Conservation (phyloP, 2,329 filamentous ascomycete species). For the Pseudogymnoascus sp. region DNA sequence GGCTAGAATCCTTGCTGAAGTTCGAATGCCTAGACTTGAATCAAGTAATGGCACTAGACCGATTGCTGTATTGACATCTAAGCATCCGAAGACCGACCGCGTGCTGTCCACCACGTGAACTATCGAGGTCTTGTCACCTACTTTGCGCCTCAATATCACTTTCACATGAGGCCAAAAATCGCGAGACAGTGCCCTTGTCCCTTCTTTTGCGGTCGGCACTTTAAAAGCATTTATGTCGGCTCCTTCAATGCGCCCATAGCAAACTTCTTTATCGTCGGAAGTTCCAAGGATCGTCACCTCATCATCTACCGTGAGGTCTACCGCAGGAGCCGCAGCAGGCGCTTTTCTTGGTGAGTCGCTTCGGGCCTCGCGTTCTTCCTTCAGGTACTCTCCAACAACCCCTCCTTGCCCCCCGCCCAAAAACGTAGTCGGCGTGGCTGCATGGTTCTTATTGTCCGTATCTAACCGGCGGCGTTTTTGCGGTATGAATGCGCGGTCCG, state of each 20-base stretch:
- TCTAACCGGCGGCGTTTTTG: constrained; percentile 58
- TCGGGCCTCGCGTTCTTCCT: constrained; percentile 46
- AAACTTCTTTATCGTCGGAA: constrained; percentile 62
- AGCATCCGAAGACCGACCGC: constrained; percentile 62
- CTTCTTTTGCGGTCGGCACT: constrained; percentile 62
- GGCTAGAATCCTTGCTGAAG: constrained; percentile 61
- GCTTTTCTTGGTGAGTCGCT: constrained; percentile 25
- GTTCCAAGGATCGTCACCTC: constrained; percentile 54
- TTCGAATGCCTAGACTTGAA: constrained; percentile 55
- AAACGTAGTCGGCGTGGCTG: constrained; percentile 28
- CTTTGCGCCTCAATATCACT: constrained; percentile 55
- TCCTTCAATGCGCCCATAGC: constrained; percentile 68
- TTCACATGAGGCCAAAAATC: constrained; percentile 66
- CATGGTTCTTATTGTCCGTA: not conserved
- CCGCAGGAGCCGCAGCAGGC: constrained; percentile 29
- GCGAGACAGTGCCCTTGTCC: constrained; percentile 47
- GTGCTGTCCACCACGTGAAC: constrained; percentile 70
- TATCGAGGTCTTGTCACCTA: constrained; percentile 45
- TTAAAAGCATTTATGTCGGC: constrained; percentile 57
- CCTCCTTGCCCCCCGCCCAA: constrained; percentile 44
- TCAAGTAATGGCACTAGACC: constrained; percentile 70
- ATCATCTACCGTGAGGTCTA: constrained; percentile 32
- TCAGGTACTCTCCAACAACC: constrained; percentile 58
- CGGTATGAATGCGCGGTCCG: constrained; percentile 54
- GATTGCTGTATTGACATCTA: constrained; percentile 59